These are phyloP conservation scores for Leishmania arabica DNA, from an alignment of 208 protist species.

Conservation along the genomic window DNA sequence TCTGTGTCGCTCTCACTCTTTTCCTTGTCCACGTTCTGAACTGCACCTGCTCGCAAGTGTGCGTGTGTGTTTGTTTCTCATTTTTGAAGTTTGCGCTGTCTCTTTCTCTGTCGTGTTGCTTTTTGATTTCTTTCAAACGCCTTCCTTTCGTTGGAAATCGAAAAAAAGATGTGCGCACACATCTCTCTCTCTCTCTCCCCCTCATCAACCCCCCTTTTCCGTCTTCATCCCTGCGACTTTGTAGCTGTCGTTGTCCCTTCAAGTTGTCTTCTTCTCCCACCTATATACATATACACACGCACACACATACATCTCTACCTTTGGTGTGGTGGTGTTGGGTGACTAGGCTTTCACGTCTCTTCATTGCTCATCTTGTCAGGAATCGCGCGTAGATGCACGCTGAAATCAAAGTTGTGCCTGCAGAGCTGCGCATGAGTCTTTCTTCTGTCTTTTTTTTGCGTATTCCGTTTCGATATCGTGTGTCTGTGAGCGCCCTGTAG, in stretches of 20 bases:
- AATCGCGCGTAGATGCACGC: not conserved
- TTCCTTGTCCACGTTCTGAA: not conserved
- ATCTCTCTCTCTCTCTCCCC: not conserved
- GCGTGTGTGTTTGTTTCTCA: not conserved
- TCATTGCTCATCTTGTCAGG: not conserved
- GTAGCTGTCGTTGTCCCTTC: not conserved
- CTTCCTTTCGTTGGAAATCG: slow-evolving; percentile 1
- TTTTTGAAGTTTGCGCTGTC: not conserved
- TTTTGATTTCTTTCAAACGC: not conserved
- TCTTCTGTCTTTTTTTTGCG: not conserved
- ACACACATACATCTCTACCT: not conserved
- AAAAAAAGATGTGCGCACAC: not conserved
- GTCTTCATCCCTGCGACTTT: not conserved
- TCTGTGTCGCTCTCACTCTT: not conserved
- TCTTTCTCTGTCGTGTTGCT: not conserved
- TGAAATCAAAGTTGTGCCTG: not conserved
- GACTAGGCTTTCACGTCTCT: not conserved
- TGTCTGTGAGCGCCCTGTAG: not conserved
- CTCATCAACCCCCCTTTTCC: not conserved
- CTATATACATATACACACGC: no score
- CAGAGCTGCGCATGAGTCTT: not conserved
- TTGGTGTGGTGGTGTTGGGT: not conserved
- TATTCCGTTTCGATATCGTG: not conserved
- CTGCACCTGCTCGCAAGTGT: not conserved
- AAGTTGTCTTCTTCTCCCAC: not conserved